Evolutionary conservation across 331 rosid species (phyloP), one percentile per base, ranked within the genome.

Genomic region (Pyracantha coccinea): DNA sequence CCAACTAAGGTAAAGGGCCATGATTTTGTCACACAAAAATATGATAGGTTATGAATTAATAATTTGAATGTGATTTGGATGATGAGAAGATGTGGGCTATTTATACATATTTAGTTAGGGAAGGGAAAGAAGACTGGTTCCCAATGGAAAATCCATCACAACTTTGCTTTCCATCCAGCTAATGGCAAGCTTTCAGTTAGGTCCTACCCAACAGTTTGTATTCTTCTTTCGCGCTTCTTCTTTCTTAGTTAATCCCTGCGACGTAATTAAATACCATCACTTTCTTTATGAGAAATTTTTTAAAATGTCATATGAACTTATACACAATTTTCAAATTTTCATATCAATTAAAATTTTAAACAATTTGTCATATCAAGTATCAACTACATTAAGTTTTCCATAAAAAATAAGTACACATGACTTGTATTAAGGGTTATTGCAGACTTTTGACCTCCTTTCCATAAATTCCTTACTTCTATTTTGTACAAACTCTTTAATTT

Each of bases 151-250:
- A 62, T 69, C 70, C 76, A 81, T 75, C 68, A 58, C 17, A 72
- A 33, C 82, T 54, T 83, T 80, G 88, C 93, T 89, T 86, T 87
- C 92, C 24, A 75, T 88, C 78, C 98, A 93, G 98, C 98, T 93
- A 84, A 89, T 80, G 72, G 81, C 81, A 68, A 81, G 81, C 90
- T 72, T 27, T 71, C 47, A 20, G 27, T 45, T 57, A 79, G 90
- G 95, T 67, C 98, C 95, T 88, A 86, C 97, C 68, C 58, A 80
- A 57, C 75, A 63, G 59, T 81, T 74, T 55, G 57, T 78, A 79
- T 57, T 76, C 27, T 60, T 77, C 35, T 45, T 69, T 11, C 71
- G 69, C 31, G n/a, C 80, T 69, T 74, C 67, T 25, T 20, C 16
- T 19, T 69, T 74, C 77, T 76, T 76, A n/a, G 8, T 45, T 64